Percentiles rank a stretch among this genome's conserved stretches.
These are phyloP conservation scores for Hyphodiscus sp. DNA, from an alignment of 2,329 filamentous ascomycete genomes.

Conservation along the genomic window DNA sequence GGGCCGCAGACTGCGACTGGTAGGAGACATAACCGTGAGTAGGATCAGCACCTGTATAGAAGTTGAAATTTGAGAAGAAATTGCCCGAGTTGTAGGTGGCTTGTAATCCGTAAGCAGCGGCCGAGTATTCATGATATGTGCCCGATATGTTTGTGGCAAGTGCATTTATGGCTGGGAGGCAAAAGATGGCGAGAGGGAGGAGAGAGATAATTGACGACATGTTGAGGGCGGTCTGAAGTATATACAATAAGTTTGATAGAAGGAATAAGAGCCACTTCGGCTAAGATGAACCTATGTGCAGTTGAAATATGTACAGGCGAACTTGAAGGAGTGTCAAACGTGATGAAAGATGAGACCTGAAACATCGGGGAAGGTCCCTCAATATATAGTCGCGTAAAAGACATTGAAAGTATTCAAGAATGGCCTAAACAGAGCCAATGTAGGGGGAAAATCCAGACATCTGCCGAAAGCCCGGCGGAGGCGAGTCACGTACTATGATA, in stretches of 20 bases:
- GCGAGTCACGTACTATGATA: neutral
- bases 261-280: neutral
- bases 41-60: conserved; percentile 56
- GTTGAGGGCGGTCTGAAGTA: neutral
- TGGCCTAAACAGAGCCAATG: neutral
- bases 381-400: neutral
- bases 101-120: neutral
- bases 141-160: neutral
- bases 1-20: conserved; percentile 46
- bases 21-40: conserved; percentile 66
- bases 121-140: neutral
- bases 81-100: conserved; percentile 15
- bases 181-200: neutral
- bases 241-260: neutral
- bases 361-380: neutral
- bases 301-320: neutral
- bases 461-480: neutral
- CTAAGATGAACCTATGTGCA: neutral
- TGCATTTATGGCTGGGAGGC: neutral
- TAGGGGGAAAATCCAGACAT: neutral
- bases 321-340: neutral
- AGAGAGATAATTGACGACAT: neutral
- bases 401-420: neutral
- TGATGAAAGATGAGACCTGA: neutral
- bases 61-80: conserved; percentile 44